A percentile compares a stretch with the other conserved stretches of the same genome.
phyloP scores from a whole-genome alignment of 768 basidiomycete genomes.

The Tulasnella sp. region DNA sequence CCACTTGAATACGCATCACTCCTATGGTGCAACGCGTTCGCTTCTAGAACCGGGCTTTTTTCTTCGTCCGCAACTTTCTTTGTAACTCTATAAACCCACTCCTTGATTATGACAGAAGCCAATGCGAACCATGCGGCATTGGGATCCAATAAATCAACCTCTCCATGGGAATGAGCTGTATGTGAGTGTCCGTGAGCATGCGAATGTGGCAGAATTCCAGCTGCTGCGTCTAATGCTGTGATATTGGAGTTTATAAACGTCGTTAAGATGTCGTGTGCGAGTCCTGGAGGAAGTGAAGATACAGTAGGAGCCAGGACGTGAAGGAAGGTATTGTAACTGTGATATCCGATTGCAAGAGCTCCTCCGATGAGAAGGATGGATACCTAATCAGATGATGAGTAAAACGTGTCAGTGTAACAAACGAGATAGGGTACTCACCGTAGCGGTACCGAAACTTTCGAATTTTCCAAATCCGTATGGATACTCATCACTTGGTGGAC shows the following conservation, averaged over 20 bases:
- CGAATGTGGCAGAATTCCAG: slow-evolving; percentile 19
- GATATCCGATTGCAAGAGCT: slow-evolving; percentile 60
- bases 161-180: slow-evolving; percentile 34
- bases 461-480: slow-evolving; percentile 86
- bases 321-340: slow-evolving; percentile 75
- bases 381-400: slow-evolving; percentile 24
- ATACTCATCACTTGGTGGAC: slow-evolving; percentile 64
- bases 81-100: slow-evolving; percentile 85
- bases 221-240: slow-evolving; percentile 7
- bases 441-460: slow-evolving; percentile 87
- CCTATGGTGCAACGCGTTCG: slow-evolving; percentile 97
- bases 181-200: slow-evolving; percentile 35
- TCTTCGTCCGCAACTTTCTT: slow-evolving; percentile 84
- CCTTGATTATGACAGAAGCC: slow-evolving; percentile 66
- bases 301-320: slow-evolving; percentile 56
- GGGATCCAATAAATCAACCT: slow-evolving; percentile 49
- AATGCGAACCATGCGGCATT: slow-evolving; percentile 97
- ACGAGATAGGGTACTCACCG: slow-evolving; percentile 26
- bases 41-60: slow-evolving; percentile 77
- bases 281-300: slow-evolving; percentile 49
- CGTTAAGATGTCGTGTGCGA: slow-evolving; percentile 48
- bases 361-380: slow-evolving; percentile 77
- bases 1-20: slow-evolving; percentile 89
- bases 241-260: slow-evolving; percentile 23
- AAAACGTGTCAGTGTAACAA: not conserved